Evolutionary conservation across 139 green algal genomes (phyloP), one percentile per base, ranked within the genome.

Genomic region (Auxenochlorella pyrenoidosa): DNA sequence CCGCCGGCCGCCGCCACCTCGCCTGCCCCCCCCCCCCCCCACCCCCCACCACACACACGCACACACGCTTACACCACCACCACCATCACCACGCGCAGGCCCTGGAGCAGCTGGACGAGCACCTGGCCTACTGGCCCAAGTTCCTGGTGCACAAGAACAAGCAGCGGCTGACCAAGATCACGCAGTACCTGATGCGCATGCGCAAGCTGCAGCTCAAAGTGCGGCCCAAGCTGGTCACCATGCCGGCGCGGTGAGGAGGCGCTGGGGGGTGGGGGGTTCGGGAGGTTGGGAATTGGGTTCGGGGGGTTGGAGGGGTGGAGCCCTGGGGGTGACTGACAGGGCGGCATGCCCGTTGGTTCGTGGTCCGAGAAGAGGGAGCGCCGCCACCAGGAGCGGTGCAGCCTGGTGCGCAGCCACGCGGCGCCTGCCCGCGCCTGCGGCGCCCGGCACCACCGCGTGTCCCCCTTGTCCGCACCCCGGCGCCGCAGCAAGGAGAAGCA

Each of bases 61-160:
- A n/a, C 5, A 22, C 59, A 10, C 28, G 59, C 59, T 16, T 16
- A 3, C 59, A 5, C 21, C 59, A 3, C 59, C 21, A 10, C 13
- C 24, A 3, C 3, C 13, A 10, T 5, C 44, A 4, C 40, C 21
- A 10, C 24, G 19, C 54, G 75, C 75, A 91, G 88, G 92, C 89
- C 30, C 77, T 98, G 78, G 89, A 94, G 77, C 95, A 98, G 91
- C 77, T 99, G 12, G 95, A 98, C 88, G 91, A 95, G 66, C 95
- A 97, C 91, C 87, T 99, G 78, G 90, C 93, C 59, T 96, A 96
- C 91, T 99, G 97, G 96, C 97, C 98, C 68, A 98, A 99, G 91
- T 99, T 99, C 88, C 89, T 99, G 86, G 95, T 99, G 70, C 98
- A 99, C 92, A 99, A 99, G 92, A 99, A 98, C 95, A 99, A 99